These are phyloP conservation scores for Trichoderma oligosporum DNA, from an alignment of 2,329 filamentous ascomycete genomes.

Conservation along the genomic window DNA sequence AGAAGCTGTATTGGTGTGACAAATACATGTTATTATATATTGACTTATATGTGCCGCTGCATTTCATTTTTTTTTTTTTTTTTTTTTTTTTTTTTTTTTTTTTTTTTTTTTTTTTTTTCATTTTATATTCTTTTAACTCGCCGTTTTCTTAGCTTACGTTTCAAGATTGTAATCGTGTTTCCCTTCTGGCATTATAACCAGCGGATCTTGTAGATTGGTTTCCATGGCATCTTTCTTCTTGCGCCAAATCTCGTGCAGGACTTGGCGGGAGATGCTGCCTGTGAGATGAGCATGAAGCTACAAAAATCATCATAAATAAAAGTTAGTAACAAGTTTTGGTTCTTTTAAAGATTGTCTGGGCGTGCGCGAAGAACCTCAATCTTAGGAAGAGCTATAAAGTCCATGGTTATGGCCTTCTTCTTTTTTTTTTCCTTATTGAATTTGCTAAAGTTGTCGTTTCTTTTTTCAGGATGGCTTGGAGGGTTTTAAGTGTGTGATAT, in stretches of 20 bases:
- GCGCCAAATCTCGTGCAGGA: slow-evolving; percentile 71
- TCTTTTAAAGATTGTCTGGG: no score
- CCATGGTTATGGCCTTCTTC: no score
- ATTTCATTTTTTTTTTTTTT: no score
- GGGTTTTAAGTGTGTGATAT: background rate
- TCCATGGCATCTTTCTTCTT: slow-evolving; percentile 51
- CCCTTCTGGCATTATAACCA: slow-evolving; percentile 63
- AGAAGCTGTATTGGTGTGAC: slow-evolving; percentile 59
- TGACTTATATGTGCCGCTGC: background rate
- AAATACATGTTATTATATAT: background rate
- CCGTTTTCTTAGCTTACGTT: no score
- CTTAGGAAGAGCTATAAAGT: slow-evolving; percentile 51
- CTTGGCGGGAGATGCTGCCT: slow-evolving; percentile 69
- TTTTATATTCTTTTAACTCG: no score
- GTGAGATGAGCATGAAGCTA: slow-evolving; percentile 78
- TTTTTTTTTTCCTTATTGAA: background rate
- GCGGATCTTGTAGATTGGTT: slow-evolving; percentile 62
- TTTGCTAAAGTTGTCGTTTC: background rate
- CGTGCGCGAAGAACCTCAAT: slow-evolving; percentile 43
- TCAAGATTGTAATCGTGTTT: slow-evolving; percentile 68
- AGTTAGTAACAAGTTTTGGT: no score
- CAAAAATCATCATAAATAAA: slow-evolving; percentile 3
- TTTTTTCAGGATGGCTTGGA: no score
- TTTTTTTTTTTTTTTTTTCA: background rate
- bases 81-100: no score